phyloP scores from a whole-genome alignment of 2,329 filamentous ascomycete species.

The Fusarium keratoplasticum region DNA sequence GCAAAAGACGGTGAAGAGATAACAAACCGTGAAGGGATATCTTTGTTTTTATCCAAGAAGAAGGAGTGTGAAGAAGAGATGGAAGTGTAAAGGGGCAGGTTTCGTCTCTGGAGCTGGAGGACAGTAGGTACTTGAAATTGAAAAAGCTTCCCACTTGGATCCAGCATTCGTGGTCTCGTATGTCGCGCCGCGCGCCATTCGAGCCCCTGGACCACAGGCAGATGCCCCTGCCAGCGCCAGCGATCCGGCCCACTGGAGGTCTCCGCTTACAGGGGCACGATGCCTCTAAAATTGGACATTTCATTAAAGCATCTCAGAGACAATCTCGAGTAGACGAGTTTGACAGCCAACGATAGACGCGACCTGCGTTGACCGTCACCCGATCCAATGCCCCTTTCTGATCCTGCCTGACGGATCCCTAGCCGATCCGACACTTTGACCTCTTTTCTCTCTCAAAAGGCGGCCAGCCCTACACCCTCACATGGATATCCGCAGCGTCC shows the following conservation, averaged over 20 bases:
- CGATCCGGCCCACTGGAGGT: slow-evolving; percentile 37
- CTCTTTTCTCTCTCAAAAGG: background rate
- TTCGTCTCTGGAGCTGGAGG: slow-evolving; percentile 3
- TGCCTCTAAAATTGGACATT: slow-evolving; percentile 34
- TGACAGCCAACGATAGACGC: slow-evolving; percentile 21
- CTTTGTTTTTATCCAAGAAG: slow-evolving; percentile 9
- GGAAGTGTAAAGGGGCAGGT: slow-evolving; percentile 33
- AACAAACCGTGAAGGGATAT: background rate
- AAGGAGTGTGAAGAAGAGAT: slow-evolving; percentile 4
- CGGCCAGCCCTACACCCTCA: slow-evolving; percentile 6
- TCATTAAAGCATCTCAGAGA: slow-evolving; percentile 4
- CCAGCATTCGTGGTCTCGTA: slow-evolving; percentile 27
- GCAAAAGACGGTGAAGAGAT: slow-evolving; percentile 29
- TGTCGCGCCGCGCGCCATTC: slow-evolving; percentile 8
- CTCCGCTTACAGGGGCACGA: slow-evolving; percentile 30
- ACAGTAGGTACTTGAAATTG: slow-evolving; percentile 28
- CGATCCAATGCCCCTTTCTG: slow-evolving; percentile 19
- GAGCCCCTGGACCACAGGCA: slow-evolving; percentile 29
- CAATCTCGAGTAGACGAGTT: slow-evolving; percentile 16
- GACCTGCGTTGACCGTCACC: background rate
- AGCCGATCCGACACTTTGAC: slow-evolving; percentile 1
- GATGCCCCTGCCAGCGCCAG: slow-evolving; percentile 25
- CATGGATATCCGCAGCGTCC: slow-evolving; percentile 9
- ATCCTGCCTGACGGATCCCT: background rate
- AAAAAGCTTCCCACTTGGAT: slow-evolving; percentile 18